A percentile compares a stretch with the other conserved stretches of the same genome.
phyloP scores from a whole-genome alignment of 345 rosid genomes.

The Toxicodendron radicans region DNA sequence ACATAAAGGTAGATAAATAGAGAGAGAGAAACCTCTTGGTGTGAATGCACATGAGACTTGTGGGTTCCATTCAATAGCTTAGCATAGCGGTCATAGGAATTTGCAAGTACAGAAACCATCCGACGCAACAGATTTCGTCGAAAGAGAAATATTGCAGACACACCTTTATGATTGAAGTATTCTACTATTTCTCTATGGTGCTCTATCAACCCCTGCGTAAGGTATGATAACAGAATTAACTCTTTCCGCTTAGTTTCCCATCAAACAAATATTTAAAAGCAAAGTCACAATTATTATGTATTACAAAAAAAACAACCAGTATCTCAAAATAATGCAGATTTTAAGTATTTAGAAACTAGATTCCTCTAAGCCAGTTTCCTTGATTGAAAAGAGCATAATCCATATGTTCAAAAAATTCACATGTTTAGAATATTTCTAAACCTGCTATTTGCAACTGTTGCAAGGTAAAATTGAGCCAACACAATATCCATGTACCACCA shows the following conservation, averaged over 20 bases:
- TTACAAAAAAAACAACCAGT: not conserved
- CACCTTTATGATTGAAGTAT: conserved; percentile 85
- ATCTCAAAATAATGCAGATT: not conserved
- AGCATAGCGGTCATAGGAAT: conserved; percentile 82
- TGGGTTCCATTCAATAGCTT: conserved; percentile 93
- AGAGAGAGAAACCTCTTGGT: conserved; percentile 57
- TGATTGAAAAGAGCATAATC: not conserved
- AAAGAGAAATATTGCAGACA: conserved; percentile 70
- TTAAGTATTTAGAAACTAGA: not conserved
- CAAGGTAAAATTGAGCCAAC: not conserved
- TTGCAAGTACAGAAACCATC: conserved; percentile 82
- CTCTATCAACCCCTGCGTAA: conserved; percentile 71
- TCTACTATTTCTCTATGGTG: conserved; percentile 64
- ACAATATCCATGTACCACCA: not conserved
- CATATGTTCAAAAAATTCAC: not conserved
- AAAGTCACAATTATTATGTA: not conserved
- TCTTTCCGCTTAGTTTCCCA: not conserved
- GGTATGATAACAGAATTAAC: not conserved
- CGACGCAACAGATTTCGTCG: conserved; percentile 79
- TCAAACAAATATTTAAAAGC: not conserved
- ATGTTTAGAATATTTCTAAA: too few species aligned
- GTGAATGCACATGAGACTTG: conserved; percentile 96
- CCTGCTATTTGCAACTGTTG: not conserved
- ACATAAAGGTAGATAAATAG: not conserved
- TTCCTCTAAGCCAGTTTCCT: not conserved